Percentiles rank a stretch among this genome's conserved stretches.
Conservation (phyloP, 352 stramenopile genomes). For the Globisporangium solare region DNA sequence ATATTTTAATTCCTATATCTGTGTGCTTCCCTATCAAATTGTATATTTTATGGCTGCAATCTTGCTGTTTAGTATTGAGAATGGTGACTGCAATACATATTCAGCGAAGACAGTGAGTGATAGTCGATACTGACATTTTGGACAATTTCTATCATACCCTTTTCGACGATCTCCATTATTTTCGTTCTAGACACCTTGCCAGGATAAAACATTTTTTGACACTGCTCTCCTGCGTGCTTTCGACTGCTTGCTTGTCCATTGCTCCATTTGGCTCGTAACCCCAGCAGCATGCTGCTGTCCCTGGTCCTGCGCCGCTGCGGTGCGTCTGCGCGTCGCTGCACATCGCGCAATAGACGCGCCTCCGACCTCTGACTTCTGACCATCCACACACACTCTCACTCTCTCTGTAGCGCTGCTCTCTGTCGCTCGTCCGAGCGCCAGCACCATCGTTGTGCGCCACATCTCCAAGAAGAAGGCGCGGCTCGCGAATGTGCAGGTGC, state of each 20-base stretch:
- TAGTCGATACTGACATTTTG: too few relatives aligned
- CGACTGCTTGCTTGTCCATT: neutral
- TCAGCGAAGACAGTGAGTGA: too few relatives aligned
- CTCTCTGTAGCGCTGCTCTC: neutral
- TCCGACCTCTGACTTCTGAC: too few relatives aligned
- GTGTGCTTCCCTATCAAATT: too few relatives aligned
- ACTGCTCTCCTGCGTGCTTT: neutral
- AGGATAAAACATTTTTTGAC: too few relatives aligned
- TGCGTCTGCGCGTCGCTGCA: neutral
- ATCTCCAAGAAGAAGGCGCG: slow-evolving; percentile 59
- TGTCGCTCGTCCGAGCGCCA: neutral
- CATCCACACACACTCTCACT: neutral
- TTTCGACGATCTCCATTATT: too few relatives aligned
- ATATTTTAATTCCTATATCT: too few relatives aligned
- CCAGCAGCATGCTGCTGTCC: neutral
- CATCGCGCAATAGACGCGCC: neutral
- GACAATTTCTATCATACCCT: too few relatives aligned
- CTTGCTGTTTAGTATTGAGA: too few relatives aligned
- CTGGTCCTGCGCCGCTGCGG: neutral
- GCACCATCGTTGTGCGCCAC: slow-evolving; percentile 9
- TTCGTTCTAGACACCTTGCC: too few relatives aligned
- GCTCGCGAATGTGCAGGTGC: slow-evolving; percentile 33
- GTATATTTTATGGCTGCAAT: too few relatives aligned
- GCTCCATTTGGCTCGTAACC: neutral
- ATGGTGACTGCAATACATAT: too few relatives aligned